Percentiles rank a stretch among this genome's conserved stretches.
phyloP scores from a whole-genome alignment of 495 filamentous ascomycete species.

The Tirmania nivea region DNA sequence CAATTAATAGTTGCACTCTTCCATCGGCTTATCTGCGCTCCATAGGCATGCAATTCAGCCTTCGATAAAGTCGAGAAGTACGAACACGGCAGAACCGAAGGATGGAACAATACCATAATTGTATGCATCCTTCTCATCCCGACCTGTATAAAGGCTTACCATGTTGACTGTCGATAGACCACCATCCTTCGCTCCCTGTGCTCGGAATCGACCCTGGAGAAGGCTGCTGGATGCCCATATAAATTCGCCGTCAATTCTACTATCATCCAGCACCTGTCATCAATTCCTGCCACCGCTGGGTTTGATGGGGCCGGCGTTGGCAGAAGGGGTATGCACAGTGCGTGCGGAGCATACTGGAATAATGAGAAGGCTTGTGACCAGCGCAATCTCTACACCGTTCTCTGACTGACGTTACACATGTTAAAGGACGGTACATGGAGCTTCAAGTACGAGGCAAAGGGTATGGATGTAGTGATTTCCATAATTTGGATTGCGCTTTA shows the following conservation, averaged over 20 bases:
- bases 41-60: slow-evolving; percentile 60
- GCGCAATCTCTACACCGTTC: no score
- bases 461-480: slow-evolving; percentile 71
- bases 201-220: slow-evolving; percentile 45
- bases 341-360: slow-evolving; percentile 90
- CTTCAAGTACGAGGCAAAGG: slow-evolving; percentile 55
- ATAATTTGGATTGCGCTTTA: slow-evolving; percentile 67
- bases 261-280: slow-evolving; percentile 71
- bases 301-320: slow-evolving; percentile 41
- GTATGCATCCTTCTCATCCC: slow-evolving; percentile 28
- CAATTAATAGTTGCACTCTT: no score
- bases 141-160: background rate
- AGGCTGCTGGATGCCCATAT: slow-evolving; percentile 26
- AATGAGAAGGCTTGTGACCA: slow-evolving; percentile 38
- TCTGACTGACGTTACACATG: no score
- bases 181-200: slow-evolving; percentile 68
- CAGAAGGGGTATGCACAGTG: slow-evolving; percentile 86
- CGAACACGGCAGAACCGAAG: slow-evolving; percentile 53
- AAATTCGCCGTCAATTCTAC: slow-evolving; percentile 95
- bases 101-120: slow-evolving; percentile 84
- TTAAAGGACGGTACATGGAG: slow-evolving; percentile 76
- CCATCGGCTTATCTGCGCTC: background rate
- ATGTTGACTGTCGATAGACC: slow-evolving; percentile 33
- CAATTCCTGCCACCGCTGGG: background rate
- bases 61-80: slow-evolving; percentile 51